phyloP scores from a whole-genome alignment of 805 yeast genomes.

The Wickerhamiella galacta region DNA sequence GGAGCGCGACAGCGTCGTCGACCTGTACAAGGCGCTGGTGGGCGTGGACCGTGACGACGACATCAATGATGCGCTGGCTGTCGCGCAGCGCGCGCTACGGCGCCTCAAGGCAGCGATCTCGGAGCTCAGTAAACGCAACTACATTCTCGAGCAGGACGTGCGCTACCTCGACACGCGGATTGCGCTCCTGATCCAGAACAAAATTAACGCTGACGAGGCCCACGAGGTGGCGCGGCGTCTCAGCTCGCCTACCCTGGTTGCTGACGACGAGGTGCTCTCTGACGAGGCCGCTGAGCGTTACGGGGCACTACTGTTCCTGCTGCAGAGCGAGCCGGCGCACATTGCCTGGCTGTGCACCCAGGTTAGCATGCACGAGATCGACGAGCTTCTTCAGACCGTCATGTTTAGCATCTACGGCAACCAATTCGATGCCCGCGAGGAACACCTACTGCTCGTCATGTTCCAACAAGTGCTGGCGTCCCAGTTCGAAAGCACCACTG shows the following conservation, averaged over 20 bases:
- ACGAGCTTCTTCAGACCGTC: constrained; percentile 24
- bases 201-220: constrained; percentile 23
- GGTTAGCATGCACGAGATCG: constrained; percentile 23
- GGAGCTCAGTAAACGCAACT: constrained; percentile 23
- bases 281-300: constrained; percentile 16
- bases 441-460: constrained; percentile 23
- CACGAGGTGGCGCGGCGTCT: constrained; percentile 21
- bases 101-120: constrained; percentile 22
- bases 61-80: constrained; percentile 21
- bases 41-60: constrained; percentile 23
- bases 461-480: constrained; percentile 24
- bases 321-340: constrained; percentile 24
- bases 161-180: constrained; percentile 24
- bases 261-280: constrained; percentile 9
- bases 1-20: constrained; percentile 22
- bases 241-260: constrained; percentile 9
- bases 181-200: constrained; percentile 25
- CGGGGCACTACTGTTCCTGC: constrained; percentile 23
- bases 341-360: constrained; percentile 21
- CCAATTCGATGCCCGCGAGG: constrained; percentile 27
- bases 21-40: constrained; percentile 21
- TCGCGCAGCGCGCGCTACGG: constrained; percentile 20
- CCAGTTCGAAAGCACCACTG: constrained; percentile 23
- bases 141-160: constrained; percentile 24
- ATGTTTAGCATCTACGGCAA: constrained; percentile 28